Percentiles rank a stretch among this genome's conserved stretches.
Evolutionary conservation across 2,329 filamentous ascomycete genomes (phyloP).

Genomic region (Alternaria solani): DNA sequence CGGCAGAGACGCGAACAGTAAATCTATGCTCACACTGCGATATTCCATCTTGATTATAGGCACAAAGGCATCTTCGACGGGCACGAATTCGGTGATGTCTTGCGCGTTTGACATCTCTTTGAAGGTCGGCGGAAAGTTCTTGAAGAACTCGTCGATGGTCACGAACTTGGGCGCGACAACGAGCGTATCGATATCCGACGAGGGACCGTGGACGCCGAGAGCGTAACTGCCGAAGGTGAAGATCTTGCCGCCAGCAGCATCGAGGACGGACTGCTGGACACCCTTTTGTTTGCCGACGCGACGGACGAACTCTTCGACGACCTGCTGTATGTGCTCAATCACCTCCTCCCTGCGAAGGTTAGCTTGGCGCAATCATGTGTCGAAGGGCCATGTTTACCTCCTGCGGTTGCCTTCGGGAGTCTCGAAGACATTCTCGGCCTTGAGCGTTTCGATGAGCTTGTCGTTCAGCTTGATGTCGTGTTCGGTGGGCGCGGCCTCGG

Average conservation of each 20-base stretch:
- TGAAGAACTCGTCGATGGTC: slow-evolving; percentile 88
- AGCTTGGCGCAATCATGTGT: slow-evolving; percentile 11
- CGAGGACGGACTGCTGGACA: slow-evolving; percentile 77
- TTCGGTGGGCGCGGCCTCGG: slow-evolving; percentile 75
- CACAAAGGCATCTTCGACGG: slow-evolving; percentile 89
- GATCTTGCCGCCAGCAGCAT: slow-evolving; percentile 87
- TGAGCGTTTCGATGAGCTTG: slow-evolving; percentile 82
- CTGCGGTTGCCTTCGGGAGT: slow-evolving; percentile 81
- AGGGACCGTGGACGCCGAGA: slow-evolving; percentile 88
- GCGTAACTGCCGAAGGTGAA: slow-evolving; percentile 97
- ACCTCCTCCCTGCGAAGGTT: slow-evolving; percentile 67
- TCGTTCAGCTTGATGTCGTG: slow-evolving; percentile 80
- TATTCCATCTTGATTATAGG: slow-evolving; percentile 98
- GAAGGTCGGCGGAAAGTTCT: slow-evolving; percentile 82
- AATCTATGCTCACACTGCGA: slow-evolving; percentile 88
- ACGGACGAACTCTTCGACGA: slow-evolving; percentile 87
- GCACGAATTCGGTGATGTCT: slow-evolving; percentile 83
- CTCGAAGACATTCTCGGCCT: slow-evolving; percentile 91
- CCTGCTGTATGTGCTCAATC: slow-evolving; percentile 76
- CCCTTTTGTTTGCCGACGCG: slow-evolving; percentile 77
- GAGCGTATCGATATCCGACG: slow-evolving; percentile 97
- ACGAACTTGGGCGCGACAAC: slow-evolving; percentile 92
- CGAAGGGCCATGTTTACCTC: slow-evolving; percentile 62
- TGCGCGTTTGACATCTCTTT: slow-evolving; percentile 76
- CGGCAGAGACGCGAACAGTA: slow-evolving; percentile 69